Percentiles rank a stretch among this genome's conserved stretches.
phyloP scores from a whole-genome alignment of 2,329 filamentous ascomycete genomes.

The Metarhizium album region DNA sequence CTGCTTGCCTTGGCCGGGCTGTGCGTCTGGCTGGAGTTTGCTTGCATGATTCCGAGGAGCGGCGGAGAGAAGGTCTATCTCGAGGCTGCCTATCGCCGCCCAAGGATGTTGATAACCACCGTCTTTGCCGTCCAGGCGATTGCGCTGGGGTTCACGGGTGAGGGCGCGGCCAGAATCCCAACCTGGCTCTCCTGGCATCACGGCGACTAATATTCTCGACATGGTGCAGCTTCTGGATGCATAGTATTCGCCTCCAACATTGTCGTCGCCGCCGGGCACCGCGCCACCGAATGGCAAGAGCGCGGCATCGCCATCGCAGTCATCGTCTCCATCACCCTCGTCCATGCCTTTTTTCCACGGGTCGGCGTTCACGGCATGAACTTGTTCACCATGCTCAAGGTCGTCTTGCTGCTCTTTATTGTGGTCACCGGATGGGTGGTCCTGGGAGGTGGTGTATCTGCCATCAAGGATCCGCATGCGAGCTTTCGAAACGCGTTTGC shows the following conservation, averaged over 20 bases:
- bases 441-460: constrained; percentile 34
- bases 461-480: constrained; percentile 33
- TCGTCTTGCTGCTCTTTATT: constrained; percentile 48
- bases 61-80: constrained; percentile 59
- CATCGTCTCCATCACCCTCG: too few relatives aligned
- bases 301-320: too few relatives aligned
- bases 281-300: too few relatives aligned
- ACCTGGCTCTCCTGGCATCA: too few relatives aligned
- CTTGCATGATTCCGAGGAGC: constrained; percentile 42
- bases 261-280: too few relatives aligned
- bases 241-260: too few relatives aligned
- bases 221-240: too few relatives aligned
- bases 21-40: constrained; percentile 39
- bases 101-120: constrained; percentile 47
- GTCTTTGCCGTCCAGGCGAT: constrained; percentile 52
- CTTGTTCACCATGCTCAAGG: constrained; percentile 48
- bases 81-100: constrained; percentile 48
- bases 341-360: too few relatives aligned
- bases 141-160: constrained; percentile 50
- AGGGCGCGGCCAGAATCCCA: too few relatives aligned
- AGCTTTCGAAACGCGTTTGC: constrained; percentile 48
- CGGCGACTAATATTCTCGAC: too few relatives aligned
- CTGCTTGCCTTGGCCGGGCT: constrained; percentile 28
- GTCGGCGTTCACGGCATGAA: constrained; percentile 38
- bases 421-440: constrained; percentile 50